phyloP scores from a whole-genome alignment of 1,139 yeast species.

The Geotrichum restrictum region DNA sequence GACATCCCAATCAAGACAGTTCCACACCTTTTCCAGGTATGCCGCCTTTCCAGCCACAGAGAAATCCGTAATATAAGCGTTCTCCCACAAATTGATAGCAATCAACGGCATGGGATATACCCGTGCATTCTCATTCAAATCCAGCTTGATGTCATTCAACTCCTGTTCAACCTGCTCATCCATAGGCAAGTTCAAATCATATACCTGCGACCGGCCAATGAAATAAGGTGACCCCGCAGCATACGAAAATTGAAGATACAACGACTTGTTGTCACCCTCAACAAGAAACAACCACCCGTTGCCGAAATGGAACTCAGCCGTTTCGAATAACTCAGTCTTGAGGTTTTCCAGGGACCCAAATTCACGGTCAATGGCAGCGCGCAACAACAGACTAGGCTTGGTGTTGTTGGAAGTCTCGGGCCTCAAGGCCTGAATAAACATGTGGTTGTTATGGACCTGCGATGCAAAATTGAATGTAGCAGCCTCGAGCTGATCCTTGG shows the following conservation, averaged over 20 bases:
- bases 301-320: constrained; percentile 56
- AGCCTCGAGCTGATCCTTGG: constrained; percentile 64
- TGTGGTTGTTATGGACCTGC: constrained; percentile 88
- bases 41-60: constrained; percentile 73
- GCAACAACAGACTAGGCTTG: constrained; percentile 36
- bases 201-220: constrained; percentile 66
- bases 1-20: constrained; percentile 82
- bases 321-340: constrained; percentile 50
- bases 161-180: constrained; percentile 41
- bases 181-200: constrained; percentile 73
- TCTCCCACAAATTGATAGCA: constrained; percentile 83
- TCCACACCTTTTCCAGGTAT: constrained; percentile 73
- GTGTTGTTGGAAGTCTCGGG: constrained; percentile 28
- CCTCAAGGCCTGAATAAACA: constrained; percentile 68
- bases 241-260: constrained; percentile 62
- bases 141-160: constrained; percentile 47
- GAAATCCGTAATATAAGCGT: constrained; percentile 76
- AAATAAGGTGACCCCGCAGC: constrained; percentile 89
- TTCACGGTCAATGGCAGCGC: constrained; percentile 35
- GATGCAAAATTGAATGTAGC: constrained; percentile 82
- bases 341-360: constrained; percentile 52
- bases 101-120: constrained; percentile 77
- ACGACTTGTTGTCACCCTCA: constrained; percentile 64
- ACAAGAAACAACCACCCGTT: constrained; percentile 90
- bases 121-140: constrained; percentile 45